These are phyloP conservation scores for Brettanomyces anomalus DNA, from an alignment of 805 yeast species.

Conservation along the genomic window DNA sequence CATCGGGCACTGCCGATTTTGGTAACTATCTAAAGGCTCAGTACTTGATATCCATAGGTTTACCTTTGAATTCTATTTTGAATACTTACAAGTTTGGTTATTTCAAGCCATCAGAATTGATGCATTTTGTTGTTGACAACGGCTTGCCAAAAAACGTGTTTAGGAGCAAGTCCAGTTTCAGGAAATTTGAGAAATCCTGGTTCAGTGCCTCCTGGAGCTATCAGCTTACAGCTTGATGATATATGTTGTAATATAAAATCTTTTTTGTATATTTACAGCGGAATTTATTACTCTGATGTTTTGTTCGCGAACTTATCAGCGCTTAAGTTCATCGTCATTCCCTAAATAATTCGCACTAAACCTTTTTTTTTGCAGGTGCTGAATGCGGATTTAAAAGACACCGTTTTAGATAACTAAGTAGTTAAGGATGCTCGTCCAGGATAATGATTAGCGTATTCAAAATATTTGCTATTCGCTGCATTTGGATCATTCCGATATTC, in stretches of 20 bases:
- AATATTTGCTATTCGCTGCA: too few species aligned
- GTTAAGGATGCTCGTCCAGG: too few species aligned
- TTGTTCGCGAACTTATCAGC: too few species aligned
- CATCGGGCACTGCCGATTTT: constrained; percentile 49
- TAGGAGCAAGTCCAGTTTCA: constrained; percentile 29
- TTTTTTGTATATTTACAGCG: background rate
- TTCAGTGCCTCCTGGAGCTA: constrained; percentile 17
- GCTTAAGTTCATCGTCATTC: too few species aligned
- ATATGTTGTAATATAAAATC: background rate
- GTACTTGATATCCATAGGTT: constrained; percentile 61
- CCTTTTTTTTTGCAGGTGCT: too few species aligned
- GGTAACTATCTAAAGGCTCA: constrained; percentile 28
- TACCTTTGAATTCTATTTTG: constrained; percentile 58
- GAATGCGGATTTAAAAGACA: too few species aligned
- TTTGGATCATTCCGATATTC: too few species aligned
- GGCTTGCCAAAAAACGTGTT: constrained; percentile 59
- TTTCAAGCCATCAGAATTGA: constrained; percentile 37
- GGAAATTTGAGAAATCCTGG: constrained; percentile 37
- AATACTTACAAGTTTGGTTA: constrained; percentile 52
- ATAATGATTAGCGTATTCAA: too few species aligned
- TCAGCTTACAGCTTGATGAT: constrained; percentile 14
- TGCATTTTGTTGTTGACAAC: constrained; percentile 57
- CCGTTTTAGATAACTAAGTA: too few species aligned
- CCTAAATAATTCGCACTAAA: too few species aligned
- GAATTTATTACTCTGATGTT: background rate